These are phyloP conservation scores for Rosa chinensis DNA, from an alignment of 306 rosid genomes.

Conservation along the genomic window DNA sequence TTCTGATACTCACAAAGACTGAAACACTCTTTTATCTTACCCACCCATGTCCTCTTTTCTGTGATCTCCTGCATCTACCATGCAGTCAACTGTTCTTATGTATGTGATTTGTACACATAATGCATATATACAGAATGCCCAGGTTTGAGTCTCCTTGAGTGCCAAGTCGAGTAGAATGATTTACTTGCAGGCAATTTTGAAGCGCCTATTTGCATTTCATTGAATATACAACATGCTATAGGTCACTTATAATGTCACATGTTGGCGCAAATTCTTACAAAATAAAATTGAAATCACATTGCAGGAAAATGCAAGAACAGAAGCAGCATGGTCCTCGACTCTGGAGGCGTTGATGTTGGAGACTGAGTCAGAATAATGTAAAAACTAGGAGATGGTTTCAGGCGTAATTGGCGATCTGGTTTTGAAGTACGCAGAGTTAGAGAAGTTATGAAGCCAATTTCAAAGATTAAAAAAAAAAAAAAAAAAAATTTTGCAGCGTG, in stretches of 20 bases:
- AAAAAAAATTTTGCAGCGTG: conserved; percentile 7
- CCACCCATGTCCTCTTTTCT: not conserved
- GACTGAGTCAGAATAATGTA: conserved; percentile 17
- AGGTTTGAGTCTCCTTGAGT: not conserved
- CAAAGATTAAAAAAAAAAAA: conserved; percentile 1
- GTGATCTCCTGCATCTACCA: not conserved
- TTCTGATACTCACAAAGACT: not conserved
- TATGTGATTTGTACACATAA: not conserved
- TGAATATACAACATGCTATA: not conserved
- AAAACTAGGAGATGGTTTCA: conserved; percentile 17
- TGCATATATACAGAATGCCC: not conserved
- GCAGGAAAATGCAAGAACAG: conserved; percentile 75
- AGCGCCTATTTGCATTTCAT: not conserved
- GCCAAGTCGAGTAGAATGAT: not conserved
- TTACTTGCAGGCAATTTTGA: not conserved
- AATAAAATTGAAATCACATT: not conserved
- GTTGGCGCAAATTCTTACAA: not conserved
- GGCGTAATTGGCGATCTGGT: not conserved
- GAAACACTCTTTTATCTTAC: not conserved
- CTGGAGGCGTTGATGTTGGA: conserved; percentile 55
- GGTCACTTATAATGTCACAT: not conserved
- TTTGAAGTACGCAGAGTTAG: not conserved
- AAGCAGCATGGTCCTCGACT: conserved; percentile 59
- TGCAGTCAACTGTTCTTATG: not conserved
- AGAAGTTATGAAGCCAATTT: conserved; percentile 5